Percentiles rank a stretch among this genome's conserved stretches.
phyloP scores from a whole-genome alignment of 2,329 filamentous ascomycete genomes.

The Ophiostoma sp. region DNA sequence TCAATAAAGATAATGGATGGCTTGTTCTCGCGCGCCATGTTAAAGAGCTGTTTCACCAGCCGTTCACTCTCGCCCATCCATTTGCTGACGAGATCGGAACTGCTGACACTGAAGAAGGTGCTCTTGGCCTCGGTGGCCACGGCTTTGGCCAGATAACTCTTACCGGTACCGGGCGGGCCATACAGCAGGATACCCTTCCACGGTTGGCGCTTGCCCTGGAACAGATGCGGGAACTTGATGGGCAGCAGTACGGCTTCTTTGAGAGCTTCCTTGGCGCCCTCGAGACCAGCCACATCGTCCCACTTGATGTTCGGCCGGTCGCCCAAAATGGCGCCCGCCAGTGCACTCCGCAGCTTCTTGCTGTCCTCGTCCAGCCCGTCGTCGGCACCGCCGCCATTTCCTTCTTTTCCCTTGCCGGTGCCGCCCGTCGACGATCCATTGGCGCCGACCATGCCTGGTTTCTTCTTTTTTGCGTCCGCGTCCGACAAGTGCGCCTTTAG shows the following conservation, averaged over 20 bases:
- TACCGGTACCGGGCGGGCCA: slow-evolving; percentile 93
- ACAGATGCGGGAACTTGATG: slow-evolving; percentile 97
- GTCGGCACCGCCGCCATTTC: slow-evolving; percentile 61
- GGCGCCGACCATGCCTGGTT: slow-evolving; percentile 68
- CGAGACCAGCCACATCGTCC: slow-evolving; percentile 96
- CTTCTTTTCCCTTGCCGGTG: slow-evolving; percentile 59
- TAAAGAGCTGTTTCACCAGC: slow-evolving; percentile 96
- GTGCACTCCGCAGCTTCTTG: slow-evolving; percentile 90
- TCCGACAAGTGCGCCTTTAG: slow-evolving; percentile 86
- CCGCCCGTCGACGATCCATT: slow-evolving; percentile 68
- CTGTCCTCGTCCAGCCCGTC: slow-evolving; percentile 79
- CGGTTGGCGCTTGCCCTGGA: slow-evolving; percentile 91
- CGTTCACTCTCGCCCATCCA: slow-evolving; percentile 99
- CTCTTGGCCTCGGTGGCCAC: slow-evolving; percentile 98
- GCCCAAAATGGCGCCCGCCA: slow-evolving; percentile 87
- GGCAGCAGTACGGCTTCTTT: slow-evolving; percentile 98
- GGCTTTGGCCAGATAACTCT: slow-evolving; percentile 95
- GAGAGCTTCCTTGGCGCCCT: slow-evolving; percentile 90
- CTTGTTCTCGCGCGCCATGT: slow-evolving; percentile 96
- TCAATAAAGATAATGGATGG: slow-evolving; percentile 72
- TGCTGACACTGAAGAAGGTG: slow-evolving; percentile 98
- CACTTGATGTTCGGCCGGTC: slow-evolving; percentile 96
- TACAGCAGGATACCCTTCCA: slow-evolving; percentile 98
- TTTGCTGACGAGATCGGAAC: slow-evolving; percentile 95
- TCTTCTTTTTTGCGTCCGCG: slow-evolving; percentile 68